Conservation (phyloP, 2,329 filamentous ascomycete species). For the Verticillium isaacii region DNA sequence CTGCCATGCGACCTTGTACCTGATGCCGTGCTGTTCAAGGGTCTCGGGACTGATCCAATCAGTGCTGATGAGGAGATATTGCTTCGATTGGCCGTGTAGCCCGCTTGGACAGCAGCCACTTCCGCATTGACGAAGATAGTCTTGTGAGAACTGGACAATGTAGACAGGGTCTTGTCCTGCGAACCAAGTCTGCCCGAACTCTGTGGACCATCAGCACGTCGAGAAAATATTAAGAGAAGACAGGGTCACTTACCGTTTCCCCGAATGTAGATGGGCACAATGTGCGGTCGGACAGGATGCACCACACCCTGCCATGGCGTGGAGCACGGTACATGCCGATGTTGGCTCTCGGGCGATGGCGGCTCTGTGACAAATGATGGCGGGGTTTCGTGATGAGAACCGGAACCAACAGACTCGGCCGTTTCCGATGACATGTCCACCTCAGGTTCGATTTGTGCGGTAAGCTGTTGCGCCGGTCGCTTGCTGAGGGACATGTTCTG, state of each 20-base stretch:
- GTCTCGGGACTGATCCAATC: background rate
- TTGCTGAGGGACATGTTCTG: too few relatives aligned
- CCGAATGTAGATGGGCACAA: background rate
- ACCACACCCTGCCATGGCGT: background rate
- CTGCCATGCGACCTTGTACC: background rate
- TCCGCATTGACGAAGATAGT: background rate
- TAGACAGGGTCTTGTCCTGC: background rate
- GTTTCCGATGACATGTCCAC: background rate
- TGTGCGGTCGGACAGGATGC: background rate
- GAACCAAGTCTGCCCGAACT: background rate
- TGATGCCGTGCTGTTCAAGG: background rate
- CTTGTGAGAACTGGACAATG: background rate
- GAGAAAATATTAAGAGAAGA: background rate
- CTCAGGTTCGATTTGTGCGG: background rate
- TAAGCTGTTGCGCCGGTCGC: too few relatives aligned
- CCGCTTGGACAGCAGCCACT: background rate
- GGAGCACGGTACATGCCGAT: background rate
- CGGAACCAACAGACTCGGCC: background rate
- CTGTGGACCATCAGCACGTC: background rate
- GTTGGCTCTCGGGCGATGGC: background rate
- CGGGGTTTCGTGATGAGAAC: background rate
- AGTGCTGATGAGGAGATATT: background rate
- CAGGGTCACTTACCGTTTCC: background rate
- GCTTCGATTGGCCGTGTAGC: background rate
- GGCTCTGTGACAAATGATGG: background rate